Evolutionary conservation across 768 basidiomycete species (phyloP), one percentile per base, ranked within the genome.

Genomic region (Rhizopogon vinicolor): DNA sequence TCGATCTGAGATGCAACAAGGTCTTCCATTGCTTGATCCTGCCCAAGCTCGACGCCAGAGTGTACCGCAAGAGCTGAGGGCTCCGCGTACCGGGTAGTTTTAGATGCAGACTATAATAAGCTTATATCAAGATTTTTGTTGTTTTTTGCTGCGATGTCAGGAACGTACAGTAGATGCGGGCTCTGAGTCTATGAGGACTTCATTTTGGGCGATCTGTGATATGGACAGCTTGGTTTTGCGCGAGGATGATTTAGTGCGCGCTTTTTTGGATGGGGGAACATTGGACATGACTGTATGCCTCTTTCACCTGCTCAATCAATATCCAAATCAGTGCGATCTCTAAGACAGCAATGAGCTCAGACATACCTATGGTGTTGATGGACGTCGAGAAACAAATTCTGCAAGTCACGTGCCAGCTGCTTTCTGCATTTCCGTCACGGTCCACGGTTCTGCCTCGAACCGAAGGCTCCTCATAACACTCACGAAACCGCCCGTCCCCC

Each of bases 71-170:
- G 61, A 7, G 77, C 72, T 8, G 85, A 72, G 7, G 79, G 67
- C 66, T 93, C 91, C 45, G 73, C 72, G 66, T 93, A 93, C 41
- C 91, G 84, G 62, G 62, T 65, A 45, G 82, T 84, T 61, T 78
- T 84, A 14, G 78, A 72, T 28, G 73, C 67, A 44, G 70, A 67
- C 83, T 81, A 31, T 62, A 3, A 61, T 54, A 58, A 7, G 44
- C 39, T 18, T 19, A 13, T 14, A 50, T 10, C n/a, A 19, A 5
- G 22, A 25, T n/a, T 12, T 7, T 13, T 7, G 18, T 31, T 49
- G 18, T 31, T 49, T 7, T 19, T 18, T 37, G 19, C 8, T 12
- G n/a, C 5, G 6, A 22, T 33, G 37, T 19, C 33, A 37, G 28
- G 31, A 25, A 58, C 68, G 53, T 52, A 70, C 68, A 44, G 46